Evolutionary conservation across 2,329 filamentous ascomycete species (phyloP).

Genomic region (Penicillium corylophilum): DNA sequence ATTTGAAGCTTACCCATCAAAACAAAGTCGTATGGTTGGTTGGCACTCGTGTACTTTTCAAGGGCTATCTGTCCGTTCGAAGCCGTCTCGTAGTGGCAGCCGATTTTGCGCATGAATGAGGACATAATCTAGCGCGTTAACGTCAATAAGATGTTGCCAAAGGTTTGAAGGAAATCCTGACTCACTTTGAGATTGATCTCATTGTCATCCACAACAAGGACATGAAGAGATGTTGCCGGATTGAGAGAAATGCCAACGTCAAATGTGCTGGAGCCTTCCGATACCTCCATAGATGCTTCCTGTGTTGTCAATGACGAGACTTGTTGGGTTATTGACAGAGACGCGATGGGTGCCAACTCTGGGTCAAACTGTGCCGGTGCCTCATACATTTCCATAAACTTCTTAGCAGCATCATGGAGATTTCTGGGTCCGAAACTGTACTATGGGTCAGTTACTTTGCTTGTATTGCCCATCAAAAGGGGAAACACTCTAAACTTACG

Average conservation of each 20-base stretch:
- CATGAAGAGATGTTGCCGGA: constrained; percentile 12
- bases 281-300: not conserved
- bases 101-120: constrained; percentile 40
- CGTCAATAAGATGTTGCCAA: not conserved
- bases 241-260: not conserved
- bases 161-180: not conserved
- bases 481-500: constrained; percentile 18
- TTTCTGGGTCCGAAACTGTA: not conserved
- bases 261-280: not conserved
- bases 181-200: constrained; percentile 40
- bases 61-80: constrained; percentile 41
- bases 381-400: too few relatives aligned
- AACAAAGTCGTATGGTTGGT: constrained; percentile 35
- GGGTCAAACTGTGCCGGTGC: too few relatives aligned
- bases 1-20: constrained; percentile 29
- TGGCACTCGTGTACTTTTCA: constrained; percentile 31
- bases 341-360: too few relatives aligned
- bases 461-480: too few relatives aligned
- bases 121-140: constrained; percentile 31
- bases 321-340: too few relatives aligned
- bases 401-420: too few relatives aligned
- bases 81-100: constrained; percentile 37
- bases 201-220: constrained; percentile 46
- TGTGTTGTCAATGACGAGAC: too few relatives aligned
- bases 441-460: constrained; percentile 13